Base-by-base conservation (phyloP, 2,329 filamentous ascomycete genomes). In the Cercospora sojina region DNA sequence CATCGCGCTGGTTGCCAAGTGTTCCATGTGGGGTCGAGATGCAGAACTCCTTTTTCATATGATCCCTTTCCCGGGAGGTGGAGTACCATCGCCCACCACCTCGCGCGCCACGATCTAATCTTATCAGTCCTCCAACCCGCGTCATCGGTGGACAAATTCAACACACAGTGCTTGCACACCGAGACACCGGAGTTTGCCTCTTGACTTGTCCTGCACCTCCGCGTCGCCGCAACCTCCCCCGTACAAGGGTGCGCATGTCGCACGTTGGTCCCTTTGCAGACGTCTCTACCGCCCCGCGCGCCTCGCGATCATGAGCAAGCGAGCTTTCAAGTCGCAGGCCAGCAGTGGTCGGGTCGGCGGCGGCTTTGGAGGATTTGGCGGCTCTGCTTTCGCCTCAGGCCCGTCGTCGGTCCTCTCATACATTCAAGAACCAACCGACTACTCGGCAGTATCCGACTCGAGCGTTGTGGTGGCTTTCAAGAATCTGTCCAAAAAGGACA, bases 401-500 rank as follows among this genome's bases (percentile, higher is more conserved):
- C 80, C 82, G 29, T 80, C 85, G 2, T 89, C 87, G n/a, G 81
- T 82, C 53, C 84, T 99, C 43, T 97, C 93, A 53, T 97, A 97
- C 80, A 87, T 98, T 61, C 85, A 91, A 62, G 93, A 96, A 74
- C 91, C 92, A 9, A 91, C 91, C 57, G 90, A 97, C 74, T 87
- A 97, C 71, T 88, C 88, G 35, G 82, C 82, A 51, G 88, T 99
- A 67, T 90, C 88, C 53, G 89, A 97, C 73, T 86, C 93, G 7
- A 91, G 95, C 74, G 84, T 94, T 41, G 88, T 94, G 41, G 93
- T 98, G 13, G 88, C 89, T n/a, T 92, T 97, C 81, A 96, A 97
- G 79, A 97, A 96, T 73, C 80, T 97, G 3, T 85, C 89, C 59
- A 99, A 98, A 81, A 96, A 95, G 80, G 94, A 97, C 80, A 90